Conservation (phyloP, 257 asterid genomes). For the Eucommia ulmoides region DNA sequence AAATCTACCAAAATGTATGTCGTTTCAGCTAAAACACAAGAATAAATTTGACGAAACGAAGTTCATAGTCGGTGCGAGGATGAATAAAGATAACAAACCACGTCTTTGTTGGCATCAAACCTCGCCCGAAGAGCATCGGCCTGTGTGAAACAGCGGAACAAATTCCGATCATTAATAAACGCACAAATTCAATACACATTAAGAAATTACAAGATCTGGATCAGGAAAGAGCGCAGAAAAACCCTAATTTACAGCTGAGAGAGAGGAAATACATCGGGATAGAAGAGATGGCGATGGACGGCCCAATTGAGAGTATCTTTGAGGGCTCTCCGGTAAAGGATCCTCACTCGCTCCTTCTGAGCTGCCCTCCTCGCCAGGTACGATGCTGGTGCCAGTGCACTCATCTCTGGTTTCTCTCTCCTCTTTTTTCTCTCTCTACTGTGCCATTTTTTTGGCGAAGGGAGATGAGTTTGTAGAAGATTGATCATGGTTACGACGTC, state of each 20-base stretch:
- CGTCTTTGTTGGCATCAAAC: conserved; percentile 64
- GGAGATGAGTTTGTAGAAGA: no score
- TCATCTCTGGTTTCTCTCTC: conserved; percentile 33
- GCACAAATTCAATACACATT: not conserved
- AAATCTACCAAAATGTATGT: no score
- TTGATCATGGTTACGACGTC: no score
- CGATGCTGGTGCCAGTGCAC: conserved; percentile 42
- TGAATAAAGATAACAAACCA: conserved; percentile 40
- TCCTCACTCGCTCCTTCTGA: conserved; percentile 93
- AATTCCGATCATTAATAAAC: not conserved
- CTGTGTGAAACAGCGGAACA: conserved; percentile 16
- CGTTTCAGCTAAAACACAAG: no score
- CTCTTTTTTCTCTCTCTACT: conserved; percentile 6
- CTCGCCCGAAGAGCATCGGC: conserved; percentile 78
- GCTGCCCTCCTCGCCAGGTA: conserved; percentile 82
- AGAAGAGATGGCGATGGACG: conserved; percentile 98
- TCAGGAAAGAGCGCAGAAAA: no score
- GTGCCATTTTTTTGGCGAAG: not conserved
- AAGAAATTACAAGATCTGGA: no score
- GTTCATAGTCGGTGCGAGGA: no score
- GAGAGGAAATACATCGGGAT: conserved; percentile 47
- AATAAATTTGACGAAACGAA: no score
- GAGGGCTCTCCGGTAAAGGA: conserved; percentile 87
- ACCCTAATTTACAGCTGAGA: not conserved
- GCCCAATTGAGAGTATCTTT: conserved; percentile 98